Percentiles rank a stretch among this genome's conserved stretches.
phyloP scores from a whole-genome alignment of 306 rosid genomes.

The Begonia masoniana region DNA sequence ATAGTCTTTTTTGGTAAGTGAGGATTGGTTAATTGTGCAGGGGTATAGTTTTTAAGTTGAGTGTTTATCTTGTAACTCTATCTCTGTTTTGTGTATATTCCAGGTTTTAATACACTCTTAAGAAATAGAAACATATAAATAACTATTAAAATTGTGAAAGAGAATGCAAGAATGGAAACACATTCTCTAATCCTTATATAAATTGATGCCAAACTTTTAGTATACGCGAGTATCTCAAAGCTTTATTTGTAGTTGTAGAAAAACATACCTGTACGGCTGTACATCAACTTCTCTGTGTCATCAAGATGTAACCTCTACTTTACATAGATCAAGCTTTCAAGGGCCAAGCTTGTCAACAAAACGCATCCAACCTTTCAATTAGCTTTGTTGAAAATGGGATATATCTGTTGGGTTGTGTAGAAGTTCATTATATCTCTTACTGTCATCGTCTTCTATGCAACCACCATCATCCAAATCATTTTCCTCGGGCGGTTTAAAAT shows the following conservation, averaged over 20 bases:
- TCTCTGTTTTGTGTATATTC: no score
- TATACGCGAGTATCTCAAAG: neutral
- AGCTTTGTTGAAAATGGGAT: constrained; percentile 18
- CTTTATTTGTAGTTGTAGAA: constrained; percentile 8
- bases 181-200: no score
- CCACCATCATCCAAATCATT: constrained; percentile 21
- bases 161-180: no score
- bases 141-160: no score
- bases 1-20: no score
- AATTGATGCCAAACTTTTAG: no score
- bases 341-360: constrained; percentile 25
- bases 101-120: no score
- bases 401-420: constrained; percentile 15
- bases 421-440: constrained; percentile 1
- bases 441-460: constrained; percentile 23
- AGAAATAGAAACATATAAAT: no score
- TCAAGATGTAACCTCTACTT: no score
- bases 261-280: constrained; percentile 64
- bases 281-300: constrained; percentile 23
- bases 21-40: no score
- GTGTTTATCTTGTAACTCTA: no score
- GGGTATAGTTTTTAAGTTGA: no score
- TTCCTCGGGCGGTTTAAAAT: constrained; percentile 24
- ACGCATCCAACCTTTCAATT: constrained; percentile 30
- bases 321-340: constrained; percentile 22